Evolutionary conservation across 306 rosid species (phyloP), one percentile per base, ranked within the genome.

Genomic region (Abrus precatorius): DNA sequence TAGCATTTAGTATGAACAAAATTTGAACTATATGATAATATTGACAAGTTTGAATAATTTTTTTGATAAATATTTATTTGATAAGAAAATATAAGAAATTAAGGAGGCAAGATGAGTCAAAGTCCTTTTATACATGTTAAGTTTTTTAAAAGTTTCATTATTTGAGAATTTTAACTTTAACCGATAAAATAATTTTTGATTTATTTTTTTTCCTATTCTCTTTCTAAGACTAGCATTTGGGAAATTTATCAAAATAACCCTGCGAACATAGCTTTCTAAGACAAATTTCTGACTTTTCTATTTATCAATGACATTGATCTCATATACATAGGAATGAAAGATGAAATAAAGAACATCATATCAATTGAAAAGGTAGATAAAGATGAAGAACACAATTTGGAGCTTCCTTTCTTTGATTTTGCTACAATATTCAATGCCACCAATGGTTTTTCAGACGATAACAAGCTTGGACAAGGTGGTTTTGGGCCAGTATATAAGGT

Each of bases 391-490:
- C 53, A 4, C 1, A 41, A 64, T 50, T 50, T 76, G 0, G 81
- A 76, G 32, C 81, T 76, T 64, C 81, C 81, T 20, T 76, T 76
- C 32, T 76, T 76, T 32, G 34, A 76, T 36, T 11, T 76, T 40
- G 3, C 53, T 33, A 20, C 72, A 10, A 76, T 76, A 38, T 28
- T 6, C 0, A 14, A 34, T 36, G 80, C 64, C 8, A 76, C 80
- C 9, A 38, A 77, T 44, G 41, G 71, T 64, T 83, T 83, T 76
- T 71, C 86, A 9, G 6, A 55, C 0, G 40, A 57, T 50, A 71
- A 83, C 14, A 83, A 83, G 14, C 79, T 77, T 54, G 86, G 86
- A 71, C 64, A 83, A 83, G 86, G 86, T 71, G 86, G 86, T 54
- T 83, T 83, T 55, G 86, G 86, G 1, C 40, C 68, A 0, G 80